These are phyloP conservation scores for Cladosporium sp. DNA, from an alignment of 2,329 filamentous ascomycete genomes.

Conservation along the genomic window DNA sequence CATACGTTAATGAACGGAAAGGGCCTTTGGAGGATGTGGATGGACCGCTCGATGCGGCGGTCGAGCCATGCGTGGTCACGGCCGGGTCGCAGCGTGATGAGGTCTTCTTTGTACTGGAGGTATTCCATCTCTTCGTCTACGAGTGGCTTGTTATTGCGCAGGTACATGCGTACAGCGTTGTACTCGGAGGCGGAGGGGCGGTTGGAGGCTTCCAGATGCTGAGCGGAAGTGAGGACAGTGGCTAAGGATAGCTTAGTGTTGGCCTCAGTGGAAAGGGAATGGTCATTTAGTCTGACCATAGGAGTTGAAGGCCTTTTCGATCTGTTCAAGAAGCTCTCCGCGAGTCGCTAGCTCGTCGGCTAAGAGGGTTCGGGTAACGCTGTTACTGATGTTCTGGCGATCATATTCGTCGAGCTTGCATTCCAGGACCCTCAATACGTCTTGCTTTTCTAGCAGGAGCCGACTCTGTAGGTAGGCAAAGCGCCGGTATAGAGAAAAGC, in stretches of 20 bases:
- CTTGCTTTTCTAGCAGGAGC: conserved; percentile 29
- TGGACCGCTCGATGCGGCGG: conserved; percentile 24
- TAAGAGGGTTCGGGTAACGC: conserved; percentile 14
- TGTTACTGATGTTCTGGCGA: not conserved
- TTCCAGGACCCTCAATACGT: conserved; percentile 26
- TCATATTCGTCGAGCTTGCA: not conserved
- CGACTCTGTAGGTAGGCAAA: conserved; percentile 38
- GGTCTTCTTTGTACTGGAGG: conserved; percentile 35
- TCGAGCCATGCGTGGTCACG: conserved; percentile 38
- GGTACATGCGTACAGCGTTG: not conserved
- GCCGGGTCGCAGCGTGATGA: conserved; percentile 34
- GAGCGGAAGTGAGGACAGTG: not conserved
- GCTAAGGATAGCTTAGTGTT: not conserved
- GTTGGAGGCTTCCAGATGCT: not conserved
- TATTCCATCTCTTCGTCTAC: conserved; percentile 25
- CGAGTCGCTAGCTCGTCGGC: not conserved
- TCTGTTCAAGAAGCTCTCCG: conserved; percentile 2
- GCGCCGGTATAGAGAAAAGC: conserved; percentile 37
- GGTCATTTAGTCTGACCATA: conserved; percentile 7
- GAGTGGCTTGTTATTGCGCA: conserved; percentile 21
- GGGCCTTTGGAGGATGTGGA: conserved; percentile 12
- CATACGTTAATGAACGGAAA: conserved; percentile 1
- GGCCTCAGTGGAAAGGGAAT: not conserved
- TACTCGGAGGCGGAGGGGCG: not conserved
- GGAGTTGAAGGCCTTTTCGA: conserved; percentile 11